Evolutionary conservation across 257 asterid species (phyloP), one percentile per base, ranked within the genome.

Genomic region (Henckelia pumila): DNA sequence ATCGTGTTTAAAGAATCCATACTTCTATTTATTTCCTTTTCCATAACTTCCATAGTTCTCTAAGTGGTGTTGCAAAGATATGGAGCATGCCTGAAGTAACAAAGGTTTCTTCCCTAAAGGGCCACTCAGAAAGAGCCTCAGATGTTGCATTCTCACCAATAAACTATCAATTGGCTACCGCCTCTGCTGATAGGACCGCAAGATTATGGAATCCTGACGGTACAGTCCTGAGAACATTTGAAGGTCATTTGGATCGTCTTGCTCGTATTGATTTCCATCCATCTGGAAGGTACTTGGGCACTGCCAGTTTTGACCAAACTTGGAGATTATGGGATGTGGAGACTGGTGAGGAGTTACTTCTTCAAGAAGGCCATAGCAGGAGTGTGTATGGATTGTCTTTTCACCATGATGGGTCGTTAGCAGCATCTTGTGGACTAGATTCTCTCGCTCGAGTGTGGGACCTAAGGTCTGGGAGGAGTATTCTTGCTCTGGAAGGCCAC

Each of bases 271-370:
- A 95, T 67, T 91, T 84, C 76, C 99, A 91, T 81, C 97, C 97
- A 33, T 81, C 92, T 0, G 99, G 99, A 44, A 94, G 76, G 66
- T 94, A 90, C 83, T 79, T 94, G 76, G 99, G 95, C 65, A 88
- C 99, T 19, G 77, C 97, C 69, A 85, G 99, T 82, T 94, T 84
- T 78, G 96, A 94, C 80, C 85, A 84, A 72, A 94, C 99, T 52
- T 94, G 97, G 97, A 85, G 97, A 76, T 72, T 94, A 68, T 94
- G 99, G 99, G 88, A 94, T 76, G 95, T 91, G 50, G 99, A 94
- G 76, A 84, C 96, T 47, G 95, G 99, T 59, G 96, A 85, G 66
- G 97, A 88, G 83, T 77, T 91, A 70, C 97, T 94, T 77, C 90
- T 90, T 76, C 99, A 94, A 79, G 99, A 94, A 86, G 99, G 97